These are phyloP conservation scores for Leishmania braziliensis DNA, from an alignment of 208 protist species.

Conservation along the genomic window DNA sequence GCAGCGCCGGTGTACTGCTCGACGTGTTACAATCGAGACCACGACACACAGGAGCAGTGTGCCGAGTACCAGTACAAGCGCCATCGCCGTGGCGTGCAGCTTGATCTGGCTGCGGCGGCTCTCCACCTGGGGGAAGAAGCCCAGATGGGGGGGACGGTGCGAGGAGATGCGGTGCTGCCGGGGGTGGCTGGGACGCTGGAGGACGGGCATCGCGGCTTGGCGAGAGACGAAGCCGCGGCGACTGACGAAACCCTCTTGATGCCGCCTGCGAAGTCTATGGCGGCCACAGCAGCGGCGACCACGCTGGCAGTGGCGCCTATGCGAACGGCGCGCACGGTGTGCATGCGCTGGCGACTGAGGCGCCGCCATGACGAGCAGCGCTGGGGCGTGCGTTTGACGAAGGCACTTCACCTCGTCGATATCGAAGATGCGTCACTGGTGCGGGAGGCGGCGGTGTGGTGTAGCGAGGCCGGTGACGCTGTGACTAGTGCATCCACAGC, in stretches of 20 bases:
- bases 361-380: conserved; percentile 48
- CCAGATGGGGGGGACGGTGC: not conserved
- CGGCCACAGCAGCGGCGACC: not conserved
- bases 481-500: not conserved
- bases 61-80: conserved; percentile 82
- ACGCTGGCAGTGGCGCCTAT: not conserved
- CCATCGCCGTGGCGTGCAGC: conserved; percentile 24
- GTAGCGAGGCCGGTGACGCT: not conserved
- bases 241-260: not conserved
- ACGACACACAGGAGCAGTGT: conserved; percentile 68
- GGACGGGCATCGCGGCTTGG: not conserved
- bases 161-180: not conserved
- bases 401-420: conserved; percentile 46
- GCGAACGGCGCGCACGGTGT: conserved; percentile 8
- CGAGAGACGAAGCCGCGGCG: not conserved
- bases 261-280: not conserved
- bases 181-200: not conserved
- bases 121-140: conserved; percentile 5
- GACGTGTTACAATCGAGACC: conserved; percentile 74
- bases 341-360: conserved; percentile 49
- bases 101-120: conserved; percentile 6
- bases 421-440: conserved; percentile 48
- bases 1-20: conserved; percentile 68
- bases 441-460: conserved; percentile 19
- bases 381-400: conserved; percentile 74